Evolutionary conservation across 2,329 filamentous ascomycete species (phyloP).

Genomic region (Colletotrichum destructivum): DNA sequence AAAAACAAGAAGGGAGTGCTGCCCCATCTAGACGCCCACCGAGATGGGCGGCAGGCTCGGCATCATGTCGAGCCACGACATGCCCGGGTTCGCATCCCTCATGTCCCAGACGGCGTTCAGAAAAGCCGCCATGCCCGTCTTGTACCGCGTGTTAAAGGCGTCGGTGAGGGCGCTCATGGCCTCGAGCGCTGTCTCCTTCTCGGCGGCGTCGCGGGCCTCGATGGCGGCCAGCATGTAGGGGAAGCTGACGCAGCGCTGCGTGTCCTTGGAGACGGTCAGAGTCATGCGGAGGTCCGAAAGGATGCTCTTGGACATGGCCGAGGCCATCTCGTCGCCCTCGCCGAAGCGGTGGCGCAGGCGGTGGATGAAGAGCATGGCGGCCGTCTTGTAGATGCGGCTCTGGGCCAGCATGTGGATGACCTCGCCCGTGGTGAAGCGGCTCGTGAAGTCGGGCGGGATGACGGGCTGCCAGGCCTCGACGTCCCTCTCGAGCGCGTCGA

Average conservation of each 20-base stretch:
- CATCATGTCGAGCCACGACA: conserved; percentile 35
- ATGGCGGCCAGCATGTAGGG: conserved; percentile 46
- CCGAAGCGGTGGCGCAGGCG: conserved; percentile 46
- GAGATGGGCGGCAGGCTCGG: conserved; percentile 27
- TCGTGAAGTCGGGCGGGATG: conserved; percentile 44
- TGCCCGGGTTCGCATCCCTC: conserved; percentile 27
- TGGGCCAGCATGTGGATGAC: conserved; percentile 50
- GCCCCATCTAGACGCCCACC: conserved; percentile 29
- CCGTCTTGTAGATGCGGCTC: conserved; percentile 45
- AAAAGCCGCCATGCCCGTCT: conserved; percentile 27
- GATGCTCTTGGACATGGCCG: conserved; percentile 45
- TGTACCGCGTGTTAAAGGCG: conserved; percentile 30
- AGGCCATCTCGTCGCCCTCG: conserved; percentile 41
- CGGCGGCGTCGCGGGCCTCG: conserved; percentile 42
- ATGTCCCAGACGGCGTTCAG: conserved; percentile 29
- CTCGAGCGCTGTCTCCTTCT: conserved; percentile 31
- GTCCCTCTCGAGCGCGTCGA: conserved; percentile 39
- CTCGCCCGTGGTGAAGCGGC: conserved; percentile 43
- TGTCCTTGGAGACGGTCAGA: conserved; percentile 37
- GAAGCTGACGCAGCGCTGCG: conserved; percentile 45
- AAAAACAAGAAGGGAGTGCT: background rate
- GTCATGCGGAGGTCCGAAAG: conserved; percentile 46
- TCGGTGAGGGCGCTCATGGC: conserved; percentile 37
- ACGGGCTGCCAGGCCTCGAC: conserved; percentile 45
- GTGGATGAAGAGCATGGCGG: conserved; percentile 46